These are phyloP conservation scores for Phytophthora citrophthora DNA, from an alignment of 352 stramenopile species.

Conservation along the genomic window DNA sequence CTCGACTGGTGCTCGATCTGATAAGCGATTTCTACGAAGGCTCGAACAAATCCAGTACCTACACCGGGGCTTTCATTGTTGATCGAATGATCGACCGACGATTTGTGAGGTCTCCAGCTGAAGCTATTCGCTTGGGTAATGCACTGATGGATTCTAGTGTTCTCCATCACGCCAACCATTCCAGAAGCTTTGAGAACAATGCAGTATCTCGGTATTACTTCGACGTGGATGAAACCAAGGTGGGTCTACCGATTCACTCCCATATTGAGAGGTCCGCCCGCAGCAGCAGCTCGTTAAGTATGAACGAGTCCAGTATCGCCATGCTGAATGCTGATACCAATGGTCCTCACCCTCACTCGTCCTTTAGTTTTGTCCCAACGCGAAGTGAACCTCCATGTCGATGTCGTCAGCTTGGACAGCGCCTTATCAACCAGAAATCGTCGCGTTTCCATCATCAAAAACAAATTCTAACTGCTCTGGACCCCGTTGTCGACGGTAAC, in stretches of 20 bases:
- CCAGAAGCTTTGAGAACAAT: slow-evolving; percentile 48
- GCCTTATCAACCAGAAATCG: slow-evolving; percentile 20
- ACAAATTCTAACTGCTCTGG: slow-evolving; percentile 14
- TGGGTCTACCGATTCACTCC: slow-evolving; percentile 20
- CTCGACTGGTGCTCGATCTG: slow-evolving; percentile 29
- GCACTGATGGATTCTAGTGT: slow-evolving; percentile 68
- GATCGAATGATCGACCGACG: slow-evolving; percentile 39
- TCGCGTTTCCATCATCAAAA: slow-evolving; percentile 20
- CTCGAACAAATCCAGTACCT: slow-evolving; percentile 9
- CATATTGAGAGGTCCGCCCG: slow-evolving; percentile 11
- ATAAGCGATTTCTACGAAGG: slow-evolving; percentile 14
- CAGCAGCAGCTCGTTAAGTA: slow-evolving; percentile 17
- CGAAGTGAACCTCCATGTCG: slow-evolving; percentile 24
- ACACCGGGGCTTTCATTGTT: slow-evolving; percentile 28
- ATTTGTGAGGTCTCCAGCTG: slow-evolving; percentile 45
- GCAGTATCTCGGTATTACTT: slow-evolving; percentile 43
- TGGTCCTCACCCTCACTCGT: slow-evolving; percentile 14
- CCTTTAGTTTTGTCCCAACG: slow-evolving; percentile 22
- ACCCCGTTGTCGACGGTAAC: slow-evolving; percentile 11
- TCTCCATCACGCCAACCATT: slow-evolving; percentile 62
- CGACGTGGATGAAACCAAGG: slow-evolving; percentile 31
- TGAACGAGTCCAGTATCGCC: slow-evolving; percentile 22
- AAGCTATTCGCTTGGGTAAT: slow-evolving; percentile 61
- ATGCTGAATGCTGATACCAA: slow-evolving; percentile 21
- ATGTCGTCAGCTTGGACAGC: slow-evolving; percentile 62